Percentiles rank a stretch among this genome's conserved stretches.
phyloP scores from a whole-genome alignment of 73 alveolate genomes.

The Diophrys sp. region DNA sequence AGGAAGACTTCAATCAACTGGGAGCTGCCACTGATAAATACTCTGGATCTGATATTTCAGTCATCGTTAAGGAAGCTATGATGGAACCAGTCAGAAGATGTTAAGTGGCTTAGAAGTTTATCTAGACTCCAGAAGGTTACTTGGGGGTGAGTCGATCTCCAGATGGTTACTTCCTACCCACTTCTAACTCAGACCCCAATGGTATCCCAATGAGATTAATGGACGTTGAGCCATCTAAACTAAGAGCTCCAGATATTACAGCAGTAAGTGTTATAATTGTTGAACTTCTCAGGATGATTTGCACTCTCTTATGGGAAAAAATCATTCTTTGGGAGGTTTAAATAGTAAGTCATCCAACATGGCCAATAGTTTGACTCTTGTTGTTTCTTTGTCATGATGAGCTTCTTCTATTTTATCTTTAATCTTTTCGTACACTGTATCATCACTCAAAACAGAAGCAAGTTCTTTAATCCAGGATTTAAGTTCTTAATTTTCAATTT shows the following conservation, averaged over 20 bases:
- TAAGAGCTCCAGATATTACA: neutral
- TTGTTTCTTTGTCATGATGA: no score
- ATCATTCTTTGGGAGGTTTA: no score
- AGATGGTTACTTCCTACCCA: slow-evolving; percentile 47
- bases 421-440: no score
- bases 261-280: neutral
- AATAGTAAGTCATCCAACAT: no score
- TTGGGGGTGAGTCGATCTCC: no score
- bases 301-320: no score
- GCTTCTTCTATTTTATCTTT: no score
- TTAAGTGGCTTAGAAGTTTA: slow-evolving; percentile 41
- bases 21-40: slow-evolving; percentile 49
- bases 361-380: no score
- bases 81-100: slow-evolving; percentile 54
- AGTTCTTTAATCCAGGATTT: no score
- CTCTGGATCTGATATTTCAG: slow-evolving; percentile 53
- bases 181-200: slow-evolving; percentile 70
- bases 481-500: no score
- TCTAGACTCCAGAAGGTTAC: slow-evolving; percentile 32
- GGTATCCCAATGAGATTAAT: slow-evolving; percentile 17
- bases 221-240: neutral
- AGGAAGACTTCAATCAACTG: slow-evolving; percentile 42
- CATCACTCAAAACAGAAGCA: no score
- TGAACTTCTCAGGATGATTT: neutral
- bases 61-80: slow-evolving; percentile 59